Evolutionary conservation across 352 stramenopile genomes (phyloP).

Genomic region (Phytophthora melonis): DNA sequence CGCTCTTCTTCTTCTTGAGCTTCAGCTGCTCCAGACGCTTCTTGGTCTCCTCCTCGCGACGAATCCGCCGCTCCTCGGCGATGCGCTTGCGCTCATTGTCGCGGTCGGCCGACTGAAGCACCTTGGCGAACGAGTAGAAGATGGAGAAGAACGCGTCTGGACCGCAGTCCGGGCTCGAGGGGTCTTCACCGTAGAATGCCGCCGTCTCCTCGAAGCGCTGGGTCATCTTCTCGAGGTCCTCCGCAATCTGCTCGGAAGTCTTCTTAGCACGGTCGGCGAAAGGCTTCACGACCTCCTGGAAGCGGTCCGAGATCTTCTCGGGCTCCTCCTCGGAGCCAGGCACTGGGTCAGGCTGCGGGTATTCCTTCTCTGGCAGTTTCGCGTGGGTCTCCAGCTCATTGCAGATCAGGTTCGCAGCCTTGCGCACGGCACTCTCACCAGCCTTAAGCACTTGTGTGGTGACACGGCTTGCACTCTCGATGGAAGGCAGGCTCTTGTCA

Average conservation of each 20-base stretch:
- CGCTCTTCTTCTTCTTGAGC: slow-evolving; percentile 79
- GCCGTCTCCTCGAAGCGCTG: slow-evolving; percentile 76
- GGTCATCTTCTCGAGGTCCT: slow-evolving; percentile 68
- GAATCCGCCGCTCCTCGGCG: slow-evolving; percentile 77
- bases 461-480: slow-evolving; percentile 81
- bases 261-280: slow-evolving; percentile 77
- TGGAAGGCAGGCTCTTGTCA: slow-evolving; percentile 73
- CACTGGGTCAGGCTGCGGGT: slow-evolving; percentile 37
- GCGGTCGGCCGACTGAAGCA: slow-evolving; percentile 80
- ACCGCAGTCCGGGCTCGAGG: slow-evolving; percentile 69
- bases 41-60: slow-evolving; percentile 80
- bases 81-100: slow-evolving; percentile 89
- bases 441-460: slow-evolving; percentile 83
- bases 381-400: slow-evolving; percentile 77
- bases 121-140: slow-evolving; percentile 87
- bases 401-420: slow-evolving; percentile 74
- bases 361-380: slow-evolving; percentile 58
- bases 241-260: slow-evolving; percentile 63
- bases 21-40: slow-evolving; percentile 85
- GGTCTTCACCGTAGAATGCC: slow-evolving; percentile 81
- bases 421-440: slow-evolving; percentile 75
- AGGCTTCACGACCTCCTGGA: slow-evolving; percentile 79
- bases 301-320: slow-evolving; percentile 66
- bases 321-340: slow-evolving; percentile 35
- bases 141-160: slow-evolving; percentile 88